Evolutionary conservation across 2,329 filamentous ascomycete species (phyloP).

Genomic region (Metarhizium guizhouense): DNA sequence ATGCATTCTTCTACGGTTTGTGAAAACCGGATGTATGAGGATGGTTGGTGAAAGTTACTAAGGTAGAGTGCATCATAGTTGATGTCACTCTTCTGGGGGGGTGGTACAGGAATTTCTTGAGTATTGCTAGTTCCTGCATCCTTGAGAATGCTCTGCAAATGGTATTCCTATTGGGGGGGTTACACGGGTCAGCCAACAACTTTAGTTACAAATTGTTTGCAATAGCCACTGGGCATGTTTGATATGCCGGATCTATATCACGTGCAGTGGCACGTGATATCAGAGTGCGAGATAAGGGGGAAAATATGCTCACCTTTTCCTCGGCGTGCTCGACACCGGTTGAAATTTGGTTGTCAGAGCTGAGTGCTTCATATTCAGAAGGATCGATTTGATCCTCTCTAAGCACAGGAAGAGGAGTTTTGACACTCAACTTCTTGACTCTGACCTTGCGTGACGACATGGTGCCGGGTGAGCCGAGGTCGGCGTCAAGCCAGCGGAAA

Average conservation of each 20-base stretch:
- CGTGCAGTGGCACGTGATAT: conserved; percentile 42
- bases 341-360: conserved; percentile 76
- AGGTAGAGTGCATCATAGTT: conserved; percentile 88
- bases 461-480: conserved; percentile 31
- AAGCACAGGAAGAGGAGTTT: conserved; percentile 79
- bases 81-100: conserved; percentile 54
- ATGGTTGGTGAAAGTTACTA: conserved; percentile 69
- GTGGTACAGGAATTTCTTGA: conserved; percentile 57
- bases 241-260: conserved; percentile 24
- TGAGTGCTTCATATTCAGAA: conserved; percentile 76
- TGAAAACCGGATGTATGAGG: conserved; percentile 94
- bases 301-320: conserved; percentile 72
- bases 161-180: conserved; percentile 64
- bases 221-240: background rate
- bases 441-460: conserved; percentile 63
- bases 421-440: conserved; percentile 86
- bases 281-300: conserved; percentile 17
- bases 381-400: conserved; percentile 86
- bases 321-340: conserved; percentile 96
- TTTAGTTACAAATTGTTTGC: background rate
- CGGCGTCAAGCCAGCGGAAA: conserved; percentile 42
- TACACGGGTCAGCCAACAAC: background rate
- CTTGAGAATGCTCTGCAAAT: conserved; percentile 74
- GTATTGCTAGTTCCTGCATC: conserved; percentile 46
- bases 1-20: conserved; percentile 96